phyloP scores from a whole-genome alignment of 805 yeast species.

The Candida silvatica region DNA sequence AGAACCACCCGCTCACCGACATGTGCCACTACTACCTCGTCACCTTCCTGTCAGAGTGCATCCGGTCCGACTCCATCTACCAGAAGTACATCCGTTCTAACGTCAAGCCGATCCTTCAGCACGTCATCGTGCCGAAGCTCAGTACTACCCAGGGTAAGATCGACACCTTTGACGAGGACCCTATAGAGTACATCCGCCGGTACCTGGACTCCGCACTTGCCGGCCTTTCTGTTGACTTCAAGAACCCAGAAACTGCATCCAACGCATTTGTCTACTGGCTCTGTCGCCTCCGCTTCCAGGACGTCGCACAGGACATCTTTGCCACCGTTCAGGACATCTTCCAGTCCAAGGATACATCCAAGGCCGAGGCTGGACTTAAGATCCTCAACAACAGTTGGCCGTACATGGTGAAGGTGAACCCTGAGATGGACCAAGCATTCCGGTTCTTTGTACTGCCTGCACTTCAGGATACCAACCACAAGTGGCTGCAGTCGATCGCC shows the following conservation, averaged over 20 bases:
- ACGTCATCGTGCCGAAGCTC: constrained; percentile 68
- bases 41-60: constrained; percentile 48
- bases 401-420: constrained; percentile 1
- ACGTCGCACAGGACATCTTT: constrained; percentile 4
- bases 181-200: constrained; percentile 77
- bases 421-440: constrained; percentile 3
- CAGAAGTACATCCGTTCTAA: constrained; percentile 48
- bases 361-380: constrained; percentile 54
- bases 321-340: constrained; percentile 1
- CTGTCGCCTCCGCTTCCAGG: constrained; percentile 11
- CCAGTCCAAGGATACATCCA: constrained; percentile 1
- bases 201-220: constrained; percentile 22
- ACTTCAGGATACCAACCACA: constrained; percentile 35
- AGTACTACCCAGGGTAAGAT: constrained; percentile 61
- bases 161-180: constrained; percentile 77
- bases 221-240: constrained; percentile 32
- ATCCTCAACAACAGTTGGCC: constrained; percentile 62
- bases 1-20: constrained; percentile 66
- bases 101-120: constrained; percentile 53
- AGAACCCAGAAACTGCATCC: constrained; percentile 42
- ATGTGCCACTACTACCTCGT: constrained; percentile 56
- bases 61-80: constrained; percentile 56
- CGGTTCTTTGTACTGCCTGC: constrained; percentile 54
- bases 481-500: constrained; percentile 66
- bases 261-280: constrained; percentile 29